A percentile compares a stretch with the other conserved stretches of the same genome.
These are phyloP conservation scores for Irpex sp. DNA, from an alignment of 1,284 basidiomycete genomes.

Conservation along the genomic window DNA sequence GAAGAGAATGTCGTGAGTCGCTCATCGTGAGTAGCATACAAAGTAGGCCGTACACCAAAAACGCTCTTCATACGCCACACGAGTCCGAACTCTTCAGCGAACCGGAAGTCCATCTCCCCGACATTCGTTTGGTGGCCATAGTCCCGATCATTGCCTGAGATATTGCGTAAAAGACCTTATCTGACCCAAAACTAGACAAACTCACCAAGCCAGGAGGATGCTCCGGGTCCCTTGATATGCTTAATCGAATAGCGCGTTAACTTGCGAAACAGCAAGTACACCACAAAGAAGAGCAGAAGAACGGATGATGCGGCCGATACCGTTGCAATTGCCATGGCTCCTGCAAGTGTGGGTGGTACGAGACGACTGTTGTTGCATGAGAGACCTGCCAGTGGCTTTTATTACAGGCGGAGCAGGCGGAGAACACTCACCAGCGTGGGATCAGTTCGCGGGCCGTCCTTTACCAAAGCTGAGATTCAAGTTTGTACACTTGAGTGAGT, in stretches of 20 bases:
- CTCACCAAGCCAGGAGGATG: slow-evolving; percentile 9
- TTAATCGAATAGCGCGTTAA: slow-evolving; percentile 2
- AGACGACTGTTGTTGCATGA: too few species aligned
- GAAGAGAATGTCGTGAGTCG: background rate
- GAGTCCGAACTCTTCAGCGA: slow-evolving; percentile 29
- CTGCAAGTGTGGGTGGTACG: too few species aligned
- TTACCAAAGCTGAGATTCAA: too few species aligned
- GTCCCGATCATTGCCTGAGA: slow-evolving; percentile 9
- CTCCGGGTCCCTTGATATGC: slow-evolving; percentile 10
- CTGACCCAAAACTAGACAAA: background rate
- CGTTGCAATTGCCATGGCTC: background rate
- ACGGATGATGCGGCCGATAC: background rate
- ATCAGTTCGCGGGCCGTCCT: too few species aligned
- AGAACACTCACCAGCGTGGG: too few species aligned
- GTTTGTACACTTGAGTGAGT: too few species aligned
- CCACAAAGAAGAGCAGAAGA: background rate
- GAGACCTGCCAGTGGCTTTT: too few species aligned
- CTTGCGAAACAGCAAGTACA: background rate
- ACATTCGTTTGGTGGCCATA: slow-evolving; percentile 26
- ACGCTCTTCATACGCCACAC: slow-evolving; percentile 21
- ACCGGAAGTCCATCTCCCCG: slow-evolving; percentile 28
- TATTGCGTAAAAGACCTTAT: too few species aligned
- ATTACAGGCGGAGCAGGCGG: too few species aligned
- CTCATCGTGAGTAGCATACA: background rate
- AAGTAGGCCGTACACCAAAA: slow-evolving; percentile 5